Base-by-base conservation (phyloP, 106 monocot species). In the Allium fistulosum region DNA sequence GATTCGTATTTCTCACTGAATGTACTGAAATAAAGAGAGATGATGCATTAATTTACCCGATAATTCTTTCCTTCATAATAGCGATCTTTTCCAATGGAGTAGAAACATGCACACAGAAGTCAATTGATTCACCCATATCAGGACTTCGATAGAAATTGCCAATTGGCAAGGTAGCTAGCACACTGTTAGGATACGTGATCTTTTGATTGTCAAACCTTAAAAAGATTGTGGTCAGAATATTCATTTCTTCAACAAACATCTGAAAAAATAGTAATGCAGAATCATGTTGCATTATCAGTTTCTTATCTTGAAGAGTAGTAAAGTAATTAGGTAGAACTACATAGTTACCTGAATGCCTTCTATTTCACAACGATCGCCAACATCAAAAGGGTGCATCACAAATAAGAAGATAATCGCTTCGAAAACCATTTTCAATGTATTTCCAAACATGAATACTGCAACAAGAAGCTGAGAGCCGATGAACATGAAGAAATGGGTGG, bases 221-320 rank as follows among this genome's bases (percentile, higher is more conserved):
- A 66, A 96, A 92, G 13, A 92, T 65, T 11, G 91, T 96, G n/a
- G 91, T 84, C 67, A 91, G 15, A 48, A 96, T 96, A 70, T 96
- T 90, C 95, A 96, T 92, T 75, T 96, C 95, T 71, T 96, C 91
- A 2, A 91, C 95, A 66, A 92, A 51, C 81, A 91, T 77, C 91
- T 96, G 81, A 72, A 68, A 72, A 59, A 46, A 37, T 2, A 37
- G 37, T 5, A 37, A 37, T 37, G 37, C 37, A 37, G 37, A 37
- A 37, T 37, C 2, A 37, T 37, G 37, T 37, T 37, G 5, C 37
- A 1, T 37, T 37, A 37, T 37, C 37, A 37, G 37, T 37, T 37
- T 37, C 37, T 37, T 37, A 37, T 5, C 37, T 37, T 37, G 37
- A 37, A 37, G 37, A 37, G 37, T 37, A 37, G 37, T 47, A 17